Evolutionary conservation across 345 rosid genomes (phyloP).

Genomic region (Moricandia arvensis): DNA sequence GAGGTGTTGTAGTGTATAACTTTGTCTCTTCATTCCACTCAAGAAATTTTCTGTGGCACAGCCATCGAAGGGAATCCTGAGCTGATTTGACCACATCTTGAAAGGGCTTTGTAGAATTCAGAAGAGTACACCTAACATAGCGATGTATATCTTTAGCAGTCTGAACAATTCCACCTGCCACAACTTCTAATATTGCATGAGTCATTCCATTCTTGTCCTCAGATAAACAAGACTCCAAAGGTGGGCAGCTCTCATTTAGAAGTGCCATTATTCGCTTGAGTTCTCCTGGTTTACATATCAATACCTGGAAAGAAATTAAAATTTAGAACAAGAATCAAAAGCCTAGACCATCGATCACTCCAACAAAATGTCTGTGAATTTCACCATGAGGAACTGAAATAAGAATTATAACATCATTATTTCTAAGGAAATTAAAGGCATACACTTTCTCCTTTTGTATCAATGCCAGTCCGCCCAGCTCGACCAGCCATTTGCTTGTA

Average conservation of each 20-base stretch:
- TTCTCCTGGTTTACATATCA: slow-evolving; percentile 87
- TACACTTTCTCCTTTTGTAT: slow-evolving; percentile 98
- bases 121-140: slow-evolving; percentile 95
- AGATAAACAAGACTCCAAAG: slow-evolving; percentile 90
- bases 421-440: slow-evolving; percentile 26
- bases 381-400: slow-evolving; percentile 8
- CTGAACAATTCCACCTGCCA: slow-evolving; percentile 97
- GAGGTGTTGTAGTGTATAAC: slow-evolving; percentile 82
- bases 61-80: slow-evolving; percentile 96
- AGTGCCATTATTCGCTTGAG: slow-evolving; percentile 74
- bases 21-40: slow-evolving; percentile 94
- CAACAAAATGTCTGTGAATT: slow-evolving; percentile 8
- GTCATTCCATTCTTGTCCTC: slow-evolving; percentile 99
- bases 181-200: slow-evolving; percentile 98
- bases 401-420: not conserved
- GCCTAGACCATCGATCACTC: slow-evolving; percentile 13
- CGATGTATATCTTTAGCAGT: slow-evolving; percentile 88
- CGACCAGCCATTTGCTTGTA: slow-evolving; percentile 99
- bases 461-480: slow-evolving; percentile 99
- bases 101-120: slow-evolving; percentile 91
- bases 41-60: slow-evolving; percentile 85
- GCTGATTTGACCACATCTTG: slow-evolving; percentile 95
- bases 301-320: slow-evolving; percentile 52
- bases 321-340: slow-evolving; percentile 19
- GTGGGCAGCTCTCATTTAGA: slow-evolving; percentile 80